Percentiles rank a stretch among this genome's conserved stretches.
phyloP scores from a whole-genome alignment of 2,329 filamentous ascomycete species.

The Aspergillus ochraceus region DNA sequence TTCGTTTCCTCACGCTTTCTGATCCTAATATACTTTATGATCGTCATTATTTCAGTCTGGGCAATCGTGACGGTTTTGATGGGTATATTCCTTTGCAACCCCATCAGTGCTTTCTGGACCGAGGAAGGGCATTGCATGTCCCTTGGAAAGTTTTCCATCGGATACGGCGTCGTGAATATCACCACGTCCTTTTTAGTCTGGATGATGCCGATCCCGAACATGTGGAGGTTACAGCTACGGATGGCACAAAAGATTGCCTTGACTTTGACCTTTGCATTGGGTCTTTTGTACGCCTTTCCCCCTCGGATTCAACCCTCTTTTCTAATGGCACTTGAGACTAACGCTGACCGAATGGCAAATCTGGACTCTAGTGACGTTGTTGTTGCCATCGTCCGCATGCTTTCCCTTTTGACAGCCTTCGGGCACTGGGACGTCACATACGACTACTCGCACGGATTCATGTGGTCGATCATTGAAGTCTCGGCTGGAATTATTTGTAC shows the following conservation, averaged over 20 bases:
- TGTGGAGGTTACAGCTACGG: conserved; percentile 4
- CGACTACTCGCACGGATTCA: conserved; percentile 1
- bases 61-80: not conserved
- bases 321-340: not conserved
- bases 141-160: not conserved
- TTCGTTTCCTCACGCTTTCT: not conserved
- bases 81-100: not conserved
- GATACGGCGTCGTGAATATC: conserved; percentile 1
- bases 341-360: not conserved
- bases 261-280: not conserved
- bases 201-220: conserved; percentile 2
- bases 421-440: conserved; percentile 1
- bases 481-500: conserved; percentile 1
- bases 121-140: not conserved
- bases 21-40: not conserved
- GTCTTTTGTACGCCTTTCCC: not conserved
- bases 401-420: not conserved
- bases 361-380: not conserved
- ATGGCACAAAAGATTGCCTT: not conserved
- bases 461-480: conserved; percentile 5
- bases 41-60: not conserved
- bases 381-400: not conserved
- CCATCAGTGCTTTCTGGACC: conserved; percentile 4
- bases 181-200: not conserved
- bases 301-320: no score